Conservation (phyloP, 2,329 filamentous ascomycete genomes). For the Colletotrichum melonis region DNA sequence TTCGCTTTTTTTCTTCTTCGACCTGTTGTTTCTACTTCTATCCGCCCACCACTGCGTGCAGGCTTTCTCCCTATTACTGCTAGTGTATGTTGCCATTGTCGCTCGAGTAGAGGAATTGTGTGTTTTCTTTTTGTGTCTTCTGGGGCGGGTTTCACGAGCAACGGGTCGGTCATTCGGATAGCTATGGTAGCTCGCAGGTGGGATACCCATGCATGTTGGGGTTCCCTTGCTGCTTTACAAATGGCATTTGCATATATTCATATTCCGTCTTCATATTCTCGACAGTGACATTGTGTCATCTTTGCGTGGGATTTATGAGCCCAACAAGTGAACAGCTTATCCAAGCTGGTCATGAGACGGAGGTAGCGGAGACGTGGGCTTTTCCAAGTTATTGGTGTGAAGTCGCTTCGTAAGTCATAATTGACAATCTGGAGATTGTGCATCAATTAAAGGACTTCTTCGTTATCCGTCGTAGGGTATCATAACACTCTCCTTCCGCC, state of each 20-base stretch:
- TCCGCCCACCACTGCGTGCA: constrained; percentile 27
- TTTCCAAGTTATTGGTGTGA: too few relatives aligned
- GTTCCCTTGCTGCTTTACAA: constrained; percentile 32
- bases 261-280: background rate
- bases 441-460: background rate
- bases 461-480: constrained; percentile 18
- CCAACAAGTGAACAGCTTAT: too few relatives aligned
- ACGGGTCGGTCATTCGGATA: constrained; percentile 35
- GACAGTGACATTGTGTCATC: background rate
- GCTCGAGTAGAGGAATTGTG: constrained; percentile 12
- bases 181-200: constrained; percentile 32
- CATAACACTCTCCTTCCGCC: constrained; percentile 1
- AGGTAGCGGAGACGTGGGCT: too few relatives aligned
- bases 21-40: constrained; percentile 42
- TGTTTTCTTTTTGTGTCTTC: constrained; percentile 3
- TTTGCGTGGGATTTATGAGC: too few relatives aligned
- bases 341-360: too few relatives aligned
- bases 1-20: constrained; percentile 43
- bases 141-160: constrained; percentile 35
- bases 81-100: constrained; percentile 14
- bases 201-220: constrained; percentile 31
- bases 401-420: background rate
- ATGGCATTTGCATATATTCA: constrained; percentile 33
- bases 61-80: constrained; percentile 13
- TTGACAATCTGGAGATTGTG: too few relatives aligned